Conservation (phyloP, 768 basidiomycete species). For the Kwoniella heveanensis region DNA sequence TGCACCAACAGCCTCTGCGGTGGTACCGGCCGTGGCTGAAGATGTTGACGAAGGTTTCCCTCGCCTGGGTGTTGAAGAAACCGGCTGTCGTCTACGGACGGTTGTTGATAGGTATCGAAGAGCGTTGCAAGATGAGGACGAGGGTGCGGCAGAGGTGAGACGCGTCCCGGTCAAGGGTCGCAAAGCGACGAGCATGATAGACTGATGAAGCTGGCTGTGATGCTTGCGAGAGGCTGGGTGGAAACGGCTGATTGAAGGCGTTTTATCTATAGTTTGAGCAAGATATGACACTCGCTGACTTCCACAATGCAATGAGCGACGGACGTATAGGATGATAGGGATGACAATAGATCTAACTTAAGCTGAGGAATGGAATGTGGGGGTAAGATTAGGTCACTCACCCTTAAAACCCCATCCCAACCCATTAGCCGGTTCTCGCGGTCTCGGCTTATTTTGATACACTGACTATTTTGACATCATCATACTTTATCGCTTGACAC, state of each 20-base stretch:
- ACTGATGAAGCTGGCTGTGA: not conserved
- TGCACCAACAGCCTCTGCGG: not conserved
- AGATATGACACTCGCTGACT: too few relatives aligned
- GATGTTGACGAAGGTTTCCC: not conserved
- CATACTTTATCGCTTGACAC: not conserved
- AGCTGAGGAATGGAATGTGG: conserved; percentile 2
- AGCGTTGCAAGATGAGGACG: not conserved
- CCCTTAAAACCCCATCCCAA: not conserved
- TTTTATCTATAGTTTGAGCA: too few relatives aligned
- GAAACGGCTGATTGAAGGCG: too few relatives aligned
- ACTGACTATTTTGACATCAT: conserved; percentile 14
- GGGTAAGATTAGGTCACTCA: not conserved
- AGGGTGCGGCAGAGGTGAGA: not conserved
- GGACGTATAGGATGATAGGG: not conserved
- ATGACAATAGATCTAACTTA: too few relatives aligned
- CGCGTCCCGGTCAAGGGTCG: not conserved
- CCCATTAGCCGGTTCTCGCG: not conserved
- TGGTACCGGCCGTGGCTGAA: not conserved
- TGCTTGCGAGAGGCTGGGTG: too few relatives aligned
- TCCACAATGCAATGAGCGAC: too few relatives aligned
- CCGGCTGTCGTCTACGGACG: not conserved
- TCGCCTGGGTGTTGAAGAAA: conserved; percentile 3
- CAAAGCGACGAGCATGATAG: conserved; percentile 2
- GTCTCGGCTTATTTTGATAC: not conserved
- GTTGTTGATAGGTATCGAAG: conserved; percentile 4